phyloP scores from a whole-genome alignment of 2,329 filamentous ascomycete species.

The Xenoacremonium recifei region DNA sequence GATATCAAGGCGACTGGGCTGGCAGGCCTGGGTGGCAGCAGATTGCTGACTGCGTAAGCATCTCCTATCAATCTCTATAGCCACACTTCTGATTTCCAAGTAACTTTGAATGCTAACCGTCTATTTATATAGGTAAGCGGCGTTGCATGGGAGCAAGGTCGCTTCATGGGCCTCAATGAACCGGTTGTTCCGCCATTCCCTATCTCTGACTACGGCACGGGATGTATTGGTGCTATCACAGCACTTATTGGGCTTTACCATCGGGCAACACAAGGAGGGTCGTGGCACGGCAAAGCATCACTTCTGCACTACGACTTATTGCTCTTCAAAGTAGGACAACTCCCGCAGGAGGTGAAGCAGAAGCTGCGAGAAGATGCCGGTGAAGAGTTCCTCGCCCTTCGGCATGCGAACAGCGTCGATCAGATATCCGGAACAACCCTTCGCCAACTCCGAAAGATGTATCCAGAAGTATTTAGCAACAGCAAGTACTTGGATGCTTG shows the following conservation, averaged over 20 bases:
- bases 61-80: background rate
- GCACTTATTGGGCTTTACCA: constrained; percentile 63
- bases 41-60: constrained; percentile 60
- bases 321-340: constrained; percentile 59
- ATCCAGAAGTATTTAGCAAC: constrained; percentile 14
- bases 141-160: constrained; percentile 61
- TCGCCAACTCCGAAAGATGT: constrained; percentile 25
- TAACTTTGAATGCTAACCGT: background rate
- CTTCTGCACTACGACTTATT: constrained; percentile 68
- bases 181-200: constrained; percentile 66
- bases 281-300: constrained; percentile 63
- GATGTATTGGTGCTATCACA: constrained; percentile 68
- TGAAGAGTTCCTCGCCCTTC: constrained; percentile 52
- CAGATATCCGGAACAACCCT: constrained; percentile 61
- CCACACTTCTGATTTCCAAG: background rate
- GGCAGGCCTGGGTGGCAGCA: constrained; percentile 68
- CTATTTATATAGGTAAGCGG: constrained; percentile 44
- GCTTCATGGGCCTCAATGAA: constrained; percentile 59
- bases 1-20: constrained; percentile 59
- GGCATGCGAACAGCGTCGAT: constrained; percentile 63
- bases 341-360: constrained; percentile 52
- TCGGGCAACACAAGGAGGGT: constrained; percentile 61
- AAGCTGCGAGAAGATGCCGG: constrained; percentile 48
- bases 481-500: constrained; percentile 16
- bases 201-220: constrained; percentile 67